These are phyloP conservation scores for Fusarium solani-melongenae DNA, from an alignment of 2,329 filamentous ascomycete species.

Conservation along the genomic window DNA sequence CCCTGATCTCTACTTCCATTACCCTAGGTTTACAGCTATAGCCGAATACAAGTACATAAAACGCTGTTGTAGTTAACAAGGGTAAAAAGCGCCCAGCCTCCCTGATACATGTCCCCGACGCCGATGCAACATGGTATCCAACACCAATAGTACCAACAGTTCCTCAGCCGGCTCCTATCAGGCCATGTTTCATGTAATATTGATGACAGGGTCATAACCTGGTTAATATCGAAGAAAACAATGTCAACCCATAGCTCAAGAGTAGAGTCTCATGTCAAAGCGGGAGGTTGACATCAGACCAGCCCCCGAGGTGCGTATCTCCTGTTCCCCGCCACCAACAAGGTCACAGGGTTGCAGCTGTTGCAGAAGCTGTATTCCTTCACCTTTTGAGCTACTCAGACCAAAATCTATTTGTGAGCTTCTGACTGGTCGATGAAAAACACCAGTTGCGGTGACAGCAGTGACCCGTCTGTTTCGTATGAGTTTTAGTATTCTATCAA, in stretches of 20 bases:
- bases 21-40: not conserved
- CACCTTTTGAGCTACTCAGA: not conserved
- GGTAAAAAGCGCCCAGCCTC: not conserved
- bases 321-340: not conserved
- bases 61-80: not conserved
- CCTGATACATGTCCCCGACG: not conserved
- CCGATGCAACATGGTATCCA: slow-evolving; percentile 20
- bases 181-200: not conserved
- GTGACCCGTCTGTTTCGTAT: not conserved
- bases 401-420: not conserved
- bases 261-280: not conserved
- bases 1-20: not conserved
- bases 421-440: not conserved
- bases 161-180: not conserved
- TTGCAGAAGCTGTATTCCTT: not conserved
- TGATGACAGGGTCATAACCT: not conserved
- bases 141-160: slow-evolving; percentile 40
- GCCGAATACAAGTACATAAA: not conserved
- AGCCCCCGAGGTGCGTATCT: not conserved
- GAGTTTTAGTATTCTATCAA: not conserved
- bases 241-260: not conserved
- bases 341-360: not conserved
- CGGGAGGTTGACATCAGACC: not conserved
- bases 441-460: not conserved
- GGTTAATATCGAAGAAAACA: not conserved